Evolutionary conservation across 2,329 filamentous ascomycete genomes (phyloP), one percentile per base, ranked within the genome.

Genomic region (Penicillium frequentans): DNA sequence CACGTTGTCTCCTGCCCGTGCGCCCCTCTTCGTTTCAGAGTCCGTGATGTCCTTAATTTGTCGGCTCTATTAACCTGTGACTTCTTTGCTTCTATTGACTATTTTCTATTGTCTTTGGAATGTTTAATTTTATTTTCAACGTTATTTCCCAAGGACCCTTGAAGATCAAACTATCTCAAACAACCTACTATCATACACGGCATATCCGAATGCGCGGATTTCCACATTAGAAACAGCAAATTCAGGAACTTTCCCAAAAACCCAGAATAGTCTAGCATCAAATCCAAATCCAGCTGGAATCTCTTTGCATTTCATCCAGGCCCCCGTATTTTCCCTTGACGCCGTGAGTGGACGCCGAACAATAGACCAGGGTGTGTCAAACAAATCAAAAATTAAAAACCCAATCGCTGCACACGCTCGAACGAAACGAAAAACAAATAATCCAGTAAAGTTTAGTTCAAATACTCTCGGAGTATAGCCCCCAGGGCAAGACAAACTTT

Each of bases 1-100:
- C 61, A 66, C 64, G 62, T 65, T 56, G 55, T 35, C 31, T 35
- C 31, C 39, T 46, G 60, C 57, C 49, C 54, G 57, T 47, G 55
- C 49, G 49, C 52, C 24, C 13, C 24, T 46, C 6, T n/a, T 3
- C 14, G 4, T 29, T 29, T 29, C 26, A 14, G 23, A 27, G 23
- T 46, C 44, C 26, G 26, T 31, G 29, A 11, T 8, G 43, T 45
- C 19, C 24, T 39, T n/a, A 19, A 19, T 39, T 19, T 39, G 35
- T 42, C 39, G 39, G 39, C 19, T 42, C 10, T 13, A 19, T 5
- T 42, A 10, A n/a, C 37, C 37, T 39, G 39, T 42, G 39, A 23
- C 14, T 16, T 14, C 5, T 42, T 10, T 6, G 11, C 19, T 21
- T n/a, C 26, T 9, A 3, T 7, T 19, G 24, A 26, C 21, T 13